phyloP scores from a whole-genome alignment of 805 yeast species.

The Yamadazyma phyllophila region DNA sequence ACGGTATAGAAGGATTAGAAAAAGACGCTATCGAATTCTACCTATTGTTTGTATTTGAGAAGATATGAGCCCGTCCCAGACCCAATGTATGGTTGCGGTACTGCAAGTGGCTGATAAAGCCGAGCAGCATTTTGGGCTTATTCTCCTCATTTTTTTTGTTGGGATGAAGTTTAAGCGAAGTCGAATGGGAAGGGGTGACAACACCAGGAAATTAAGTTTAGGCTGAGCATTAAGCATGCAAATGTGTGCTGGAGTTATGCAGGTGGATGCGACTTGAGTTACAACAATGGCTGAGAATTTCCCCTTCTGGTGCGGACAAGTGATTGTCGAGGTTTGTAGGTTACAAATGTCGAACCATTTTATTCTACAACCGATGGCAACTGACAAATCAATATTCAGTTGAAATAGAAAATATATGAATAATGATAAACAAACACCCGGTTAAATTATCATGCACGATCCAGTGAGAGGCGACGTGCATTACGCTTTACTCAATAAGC shows the following conservation, averaged over 20 bases:
- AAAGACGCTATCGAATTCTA: slow-evolving; percentile 89
- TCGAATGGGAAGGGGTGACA: not conserved
- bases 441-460: not conserved
- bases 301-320: not conserved
- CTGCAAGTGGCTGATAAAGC: not conserved
- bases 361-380: not conserved
- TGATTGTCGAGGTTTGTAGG: not conserved
- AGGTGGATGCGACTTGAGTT: no score
- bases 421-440: not conserved
- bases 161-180: not conserved
- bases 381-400: no score
- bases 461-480: not conserved
- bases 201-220: not conserved
- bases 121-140: not conserved
- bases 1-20: slow-evolving; percentile 87
- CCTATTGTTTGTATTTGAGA: slow-evolving; percentile 78
- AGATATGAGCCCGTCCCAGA: slow-evolving; percentile 15
- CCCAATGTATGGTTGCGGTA: not conserved
- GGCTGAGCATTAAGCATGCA: not conserved
- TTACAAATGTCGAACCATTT: not conserved
- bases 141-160: not conserved
- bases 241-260: no score
- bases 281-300: no score
- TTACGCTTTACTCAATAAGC: not conserved
- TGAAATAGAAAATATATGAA: not conserved